A percentile compares a stretch with the other conserved stretches of the same genome.
Conservation (phyloP, 2,329 filamentous ascomycete species). For the Fusarium cicatricum region DNA sequence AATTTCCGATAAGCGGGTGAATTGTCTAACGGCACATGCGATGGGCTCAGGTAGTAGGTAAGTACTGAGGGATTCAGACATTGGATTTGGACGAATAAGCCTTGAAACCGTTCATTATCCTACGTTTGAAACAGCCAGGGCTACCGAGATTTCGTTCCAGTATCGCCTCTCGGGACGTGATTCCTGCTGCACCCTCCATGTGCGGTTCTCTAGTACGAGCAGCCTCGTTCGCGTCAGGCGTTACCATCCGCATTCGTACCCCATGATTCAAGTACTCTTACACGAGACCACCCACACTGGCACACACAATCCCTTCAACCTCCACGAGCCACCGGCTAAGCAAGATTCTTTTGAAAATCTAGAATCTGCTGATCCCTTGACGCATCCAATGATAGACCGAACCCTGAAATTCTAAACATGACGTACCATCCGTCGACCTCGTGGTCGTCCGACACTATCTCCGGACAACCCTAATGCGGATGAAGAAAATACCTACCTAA, state of each 20-base stretch:
- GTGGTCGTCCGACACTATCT: background rate
- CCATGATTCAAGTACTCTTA: conserved; percentile 2
- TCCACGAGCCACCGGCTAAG: conserved; percentile 1
- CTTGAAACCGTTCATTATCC: no score
- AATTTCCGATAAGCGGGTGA: conserved; percentile 42
- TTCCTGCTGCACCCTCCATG: background rate
- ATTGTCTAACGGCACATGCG: conserved; percentile 2
- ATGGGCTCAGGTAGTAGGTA: background rate
- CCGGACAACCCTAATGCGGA: no score
- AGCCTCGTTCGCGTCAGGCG: conserved; percentile 1
- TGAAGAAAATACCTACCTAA: no score
- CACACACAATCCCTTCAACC: background rate
- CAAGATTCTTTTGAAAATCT: conserved; percentile 7
- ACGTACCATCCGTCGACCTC: background rate
- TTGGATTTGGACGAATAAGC: no score
- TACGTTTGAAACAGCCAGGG: no score
- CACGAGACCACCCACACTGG: conserved; percentile 15
- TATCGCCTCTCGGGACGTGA: background rate
- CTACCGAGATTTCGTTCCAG: no score
- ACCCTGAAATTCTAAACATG: background rate
- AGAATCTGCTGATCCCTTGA: conserved; percentile 17
- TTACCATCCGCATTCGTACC: background rate
- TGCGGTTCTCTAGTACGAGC: background rate
- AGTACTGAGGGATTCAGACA: background rate
- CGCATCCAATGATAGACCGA: background rate